A percentile compares a stretch with the other conserved stretches of the same genome.
Conservation (phyloP, 192 early-diverging fungal genomes). For the Coemansia brasiliensis region DNA sequence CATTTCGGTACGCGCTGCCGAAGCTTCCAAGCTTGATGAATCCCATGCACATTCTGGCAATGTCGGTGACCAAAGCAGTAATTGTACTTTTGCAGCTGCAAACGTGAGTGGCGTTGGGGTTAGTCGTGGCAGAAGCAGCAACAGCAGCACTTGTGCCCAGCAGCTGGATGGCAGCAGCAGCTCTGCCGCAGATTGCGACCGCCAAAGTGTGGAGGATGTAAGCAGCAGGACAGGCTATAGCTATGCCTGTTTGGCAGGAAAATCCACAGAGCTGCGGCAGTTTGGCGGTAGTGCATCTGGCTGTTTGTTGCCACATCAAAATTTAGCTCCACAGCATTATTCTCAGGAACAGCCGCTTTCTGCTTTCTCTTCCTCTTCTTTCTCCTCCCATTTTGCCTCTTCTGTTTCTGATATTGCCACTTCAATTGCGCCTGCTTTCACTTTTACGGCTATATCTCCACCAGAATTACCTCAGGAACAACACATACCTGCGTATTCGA, state of each 20-base stretch:
- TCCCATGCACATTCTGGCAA: too few species aligned
- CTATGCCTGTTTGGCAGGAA: not conserved
- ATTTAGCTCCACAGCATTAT: slow-evolving; percentile 9
- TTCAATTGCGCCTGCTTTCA: not conserved
- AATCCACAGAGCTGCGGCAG: too few species aligned
- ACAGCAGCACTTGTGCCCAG: not conserved
- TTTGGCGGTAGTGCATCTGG: not conserved
- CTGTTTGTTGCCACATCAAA: slow-evolving; percentile 12
- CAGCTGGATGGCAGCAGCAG: not conserved
- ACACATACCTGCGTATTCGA: not conserved
- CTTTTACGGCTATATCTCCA: not conserved
- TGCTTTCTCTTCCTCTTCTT: slow-evolving; percentile 12
- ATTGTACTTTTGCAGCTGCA: not conserved
- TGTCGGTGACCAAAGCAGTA: not conserved
- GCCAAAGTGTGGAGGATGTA: too few species aligned
- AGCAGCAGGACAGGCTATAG: too few species aligned
- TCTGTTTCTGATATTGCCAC: slow-evolving; percentile 10
- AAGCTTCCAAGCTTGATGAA: not conserved
- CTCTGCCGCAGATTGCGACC: too few species aligned
- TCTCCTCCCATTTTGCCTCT: slow-evolving; percentile 12
- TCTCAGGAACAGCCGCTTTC: slow-evolving; percentile 12
- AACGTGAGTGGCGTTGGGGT: not conserved
- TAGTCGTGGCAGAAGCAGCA: not conserved
- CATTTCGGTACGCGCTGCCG: slow-evolving; percentile 15
- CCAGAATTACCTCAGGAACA: not conserved